Evolutionary conservation across 169 alveolate genomes (phyloP).

Genomic region (Plasmodium falciparum): DNA sequence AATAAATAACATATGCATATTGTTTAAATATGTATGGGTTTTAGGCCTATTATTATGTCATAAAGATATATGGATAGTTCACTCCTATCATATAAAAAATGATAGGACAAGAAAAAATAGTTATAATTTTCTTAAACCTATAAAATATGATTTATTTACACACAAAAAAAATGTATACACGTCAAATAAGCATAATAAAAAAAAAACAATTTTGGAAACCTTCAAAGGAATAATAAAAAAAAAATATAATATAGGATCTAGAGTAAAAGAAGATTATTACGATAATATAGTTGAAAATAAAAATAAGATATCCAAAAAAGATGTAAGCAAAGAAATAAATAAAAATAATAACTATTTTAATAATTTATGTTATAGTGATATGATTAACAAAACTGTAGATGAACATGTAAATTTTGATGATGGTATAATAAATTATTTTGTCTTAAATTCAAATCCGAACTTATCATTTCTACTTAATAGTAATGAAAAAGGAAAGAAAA

Average conservation of each 20-base stretch:
- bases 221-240: neutral
- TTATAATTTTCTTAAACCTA: neutral
- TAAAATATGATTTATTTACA: neutral
- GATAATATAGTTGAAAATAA: neutral
- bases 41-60: neutral
- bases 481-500: neutral
- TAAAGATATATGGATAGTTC: neutral
- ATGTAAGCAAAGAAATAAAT: neutral
- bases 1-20: neutral
- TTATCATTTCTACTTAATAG: slow-evolving; percentile 20
- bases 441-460: slow-evolving; percentile 38
- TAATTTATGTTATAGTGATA: slow-evolving; percentile 19
- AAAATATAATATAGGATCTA: neutral
- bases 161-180: neutral
- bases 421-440: slow-evolving; percentile 47
- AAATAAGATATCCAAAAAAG: neutral
- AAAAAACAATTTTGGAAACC: neutral
- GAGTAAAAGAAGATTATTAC: neutral
- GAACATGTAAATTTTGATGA: slow-evolving; percentile 70
- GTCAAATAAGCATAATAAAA: neutral
- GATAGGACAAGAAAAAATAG: neutral
- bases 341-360: slow-evolving; percentile 29
- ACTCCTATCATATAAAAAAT: slow-evolving; percentile 1
- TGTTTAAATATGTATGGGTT: neutral
- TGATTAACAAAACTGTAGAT: slow-evolving; percentile 32